These are phyloP conservation scores for Populus nigra DNA, from an alignment of 345 rosid species.

Conservation along the genomic window DNA sequence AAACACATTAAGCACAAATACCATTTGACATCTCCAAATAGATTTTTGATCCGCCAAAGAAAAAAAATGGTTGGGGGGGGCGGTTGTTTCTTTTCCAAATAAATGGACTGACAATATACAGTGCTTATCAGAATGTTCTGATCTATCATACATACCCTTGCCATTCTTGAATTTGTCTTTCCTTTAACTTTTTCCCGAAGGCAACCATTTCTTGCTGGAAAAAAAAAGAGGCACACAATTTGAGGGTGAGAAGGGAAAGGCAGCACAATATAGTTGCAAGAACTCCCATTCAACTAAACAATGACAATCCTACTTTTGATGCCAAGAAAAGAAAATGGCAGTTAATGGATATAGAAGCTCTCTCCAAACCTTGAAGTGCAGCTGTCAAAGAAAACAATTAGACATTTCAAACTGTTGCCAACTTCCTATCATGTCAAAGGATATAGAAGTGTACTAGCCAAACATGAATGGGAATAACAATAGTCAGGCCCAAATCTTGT, in stretches of 20 bases:
- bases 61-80: background rate
- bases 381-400: background rate
- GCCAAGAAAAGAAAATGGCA: background rate
- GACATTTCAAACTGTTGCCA: background rate
- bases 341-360: background rate
- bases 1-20: background rate
- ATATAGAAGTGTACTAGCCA: background rate
- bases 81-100: background rate
- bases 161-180: slow-evolving; percentile 88
- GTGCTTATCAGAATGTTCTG: background rate
- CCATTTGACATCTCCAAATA: background rate
- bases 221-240: background rate
- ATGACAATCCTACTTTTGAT: background rate
- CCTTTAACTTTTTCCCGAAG: slow-evolving; percentile 84
- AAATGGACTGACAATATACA: slow-evolving; percentile 1
- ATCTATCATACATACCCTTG: slow-evolving; percentile 48
- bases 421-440: background rate
- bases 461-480: background rate
- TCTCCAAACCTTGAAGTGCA: background rate
- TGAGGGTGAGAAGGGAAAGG: background rate
- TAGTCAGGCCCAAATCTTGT: background rate
- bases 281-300: background rate
- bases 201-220: slow-evolving; percentile 66
- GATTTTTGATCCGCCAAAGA: too few species aligned
- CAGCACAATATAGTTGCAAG: slow-evolving; percentile 12